These are phyloP conservation scores for Phaeosphaeria sp. DNA, from an alignment of 2,329 filamentous ascomycete genomes.

Conservation along the genomic window DNA sequence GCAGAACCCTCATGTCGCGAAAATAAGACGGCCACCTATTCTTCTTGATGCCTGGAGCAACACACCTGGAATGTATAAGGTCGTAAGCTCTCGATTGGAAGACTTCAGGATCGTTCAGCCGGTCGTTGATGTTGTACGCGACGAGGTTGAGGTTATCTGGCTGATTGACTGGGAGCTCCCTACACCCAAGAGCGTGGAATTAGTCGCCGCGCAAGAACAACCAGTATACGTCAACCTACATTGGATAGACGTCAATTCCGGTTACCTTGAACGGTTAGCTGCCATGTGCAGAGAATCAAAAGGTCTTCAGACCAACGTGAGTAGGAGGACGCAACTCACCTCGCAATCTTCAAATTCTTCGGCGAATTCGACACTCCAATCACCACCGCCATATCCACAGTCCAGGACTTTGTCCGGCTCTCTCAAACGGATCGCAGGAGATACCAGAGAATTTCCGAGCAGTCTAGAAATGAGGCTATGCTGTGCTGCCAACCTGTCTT, in stretches of 20 bases:
- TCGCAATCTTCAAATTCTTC: slow-evolving; percentile 47
- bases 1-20: slow-evolving; percentile 73
- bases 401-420: slow-evolving; percentile 46
- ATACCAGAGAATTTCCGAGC: slow-evolving; percentile 38
- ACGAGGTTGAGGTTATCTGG: slow-evolving; percentile 46
- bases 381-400: slow-evolving; percentile 49
- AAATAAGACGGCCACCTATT: slow-evolving; percentile 79
- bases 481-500: slow-evolving; percentile 45
- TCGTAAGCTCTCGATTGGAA: slow-evolving; percentile 78
- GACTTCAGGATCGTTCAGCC: slow-evolving; percentile 42
- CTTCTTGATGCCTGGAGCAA: slow-evolving; percentile 74
- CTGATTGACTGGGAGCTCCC: slow-evolving; percentile 30
- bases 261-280: slow-evolving; percentile 41
- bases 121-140: slow-evolving; percentile 49
- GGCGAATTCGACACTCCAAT: slow-evolving; percentile 48
- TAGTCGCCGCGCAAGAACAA: background rate
- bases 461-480: slow-evolving; percentile 42
- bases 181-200: background rate
- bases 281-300: background rate
- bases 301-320: background rate
- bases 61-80: slow-evolving; percentile 78
- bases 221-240: slow-evolving; percentile 19
- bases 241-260: slow-evolving; percentile 47
- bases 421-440: slow-evolving; percentile 31
- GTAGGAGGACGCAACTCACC: slow-evolving; percentile 29